Percentiles rank a stretch among this genome's conserved stretches.
Evolutionary conservation across 2,329 filamentous ascomycete genomes (phyloP).

Genomic region (Colletotrichum higginsianum): DNA sequence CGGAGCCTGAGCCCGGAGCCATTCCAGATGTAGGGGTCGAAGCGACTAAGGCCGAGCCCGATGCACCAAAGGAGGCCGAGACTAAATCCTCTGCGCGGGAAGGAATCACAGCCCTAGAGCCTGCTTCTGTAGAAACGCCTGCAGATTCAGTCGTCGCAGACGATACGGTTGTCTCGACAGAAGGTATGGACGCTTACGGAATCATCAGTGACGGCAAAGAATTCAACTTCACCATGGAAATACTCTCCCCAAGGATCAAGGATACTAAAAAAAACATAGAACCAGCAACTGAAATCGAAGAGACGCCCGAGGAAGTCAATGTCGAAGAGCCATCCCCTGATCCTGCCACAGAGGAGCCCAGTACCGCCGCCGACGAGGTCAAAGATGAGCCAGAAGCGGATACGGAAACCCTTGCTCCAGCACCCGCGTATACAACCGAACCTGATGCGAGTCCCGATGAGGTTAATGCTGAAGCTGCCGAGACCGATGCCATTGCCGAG

Average conservation of each 20-base stretch:
- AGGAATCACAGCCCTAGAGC: neutral
- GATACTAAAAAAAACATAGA: slow-evolving; percentile 37
- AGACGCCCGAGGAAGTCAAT: slow-evolving; percentile 1
- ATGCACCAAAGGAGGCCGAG: slow-evolving; percentile 7
- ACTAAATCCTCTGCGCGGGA: neutral
- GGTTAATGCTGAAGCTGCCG: neutral
- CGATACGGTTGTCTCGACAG: slow-evolving; percentile 18
- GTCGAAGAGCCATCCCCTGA: neutral
- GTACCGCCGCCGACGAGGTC: neutral
- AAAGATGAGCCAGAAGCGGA: neutral
- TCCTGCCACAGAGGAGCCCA: neutral
- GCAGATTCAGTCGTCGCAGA: slow-evolving; percentile 7
- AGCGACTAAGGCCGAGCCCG: neutral
- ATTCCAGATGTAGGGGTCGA: neutral
- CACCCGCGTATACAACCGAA: neutral
- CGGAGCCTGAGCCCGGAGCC: neutral
- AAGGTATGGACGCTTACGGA: slow-evolving; percentile 40
- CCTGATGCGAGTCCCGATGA: neutral
- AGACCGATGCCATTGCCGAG: neutral
- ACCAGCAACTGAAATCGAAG: slow-evolving; percentile 16
- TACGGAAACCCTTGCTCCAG: neutral
- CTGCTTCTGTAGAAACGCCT: neutral
- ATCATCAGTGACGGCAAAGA: slow-evolving; percentile 40
- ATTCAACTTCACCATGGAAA: slow-evolving; percentile 20
- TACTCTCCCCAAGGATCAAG: slow-evolving; percentile 7